phyloP scores from a whole-genome alignment of 768 basidiomycete genomes.

The Melanogaster broomeanus region DNA sequence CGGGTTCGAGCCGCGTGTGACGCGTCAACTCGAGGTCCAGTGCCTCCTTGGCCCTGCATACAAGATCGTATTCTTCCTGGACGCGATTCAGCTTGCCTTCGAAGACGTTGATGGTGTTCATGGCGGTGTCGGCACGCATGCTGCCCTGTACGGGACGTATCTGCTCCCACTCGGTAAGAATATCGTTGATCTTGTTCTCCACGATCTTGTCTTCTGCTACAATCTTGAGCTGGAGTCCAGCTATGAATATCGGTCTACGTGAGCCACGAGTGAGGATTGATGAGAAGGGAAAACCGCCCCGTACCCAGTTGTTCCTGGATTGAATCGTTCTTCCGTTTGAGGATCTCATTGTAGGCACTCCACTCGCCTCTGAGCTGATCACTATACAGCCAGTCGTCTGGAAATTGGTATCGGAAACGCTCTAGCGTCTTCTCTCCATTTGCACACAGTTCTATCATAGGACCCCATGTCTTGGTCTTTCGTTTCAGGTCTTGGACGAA shows the following conservation, averaged over 20 bases:
- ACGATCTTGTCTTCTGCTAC: conserved; percentile 99
- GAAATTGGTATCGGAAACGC: conserved; percentile 95
- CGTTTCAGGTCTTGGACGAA: conserved; percentile 99
- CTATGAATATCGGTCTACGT: conserved; percentile 39
- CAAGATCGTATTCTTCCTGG: conserved; percentile 93
- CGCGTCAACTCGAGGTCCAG: conserved; percentile 89
- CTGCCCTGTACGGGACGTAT: conserved; percentile 96
- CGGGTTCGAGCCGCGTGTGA: conserved; percentile 88
- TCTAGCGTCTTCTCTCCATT: conserved; percentile 97
- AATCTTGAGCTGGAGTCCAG: conserved; percentile 97
- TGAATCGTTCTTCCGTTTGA: conserved; percentile 96
- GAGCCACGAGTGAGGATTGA: conserved; percentile 3
- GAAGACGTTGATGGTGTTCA: conserved; percentile 95
- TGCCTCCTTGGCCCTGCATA: conserved; percentile 95
- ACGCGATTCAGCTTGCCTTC: conserved; percentile 88
- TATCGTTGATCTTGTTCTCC: conserved; percentile 92
- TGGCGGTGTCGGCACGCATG: conserved; percentile 93
- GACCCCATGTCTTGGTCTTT: conserved; percentile 95
- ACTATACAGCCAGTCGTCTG: conserved; percentile 96
- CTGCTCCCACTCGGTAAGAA: conserved; percentile 91
- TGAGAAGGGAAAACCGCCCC: conserved; percentile 22
- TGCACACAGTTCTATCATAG: conserved; percentile 93
- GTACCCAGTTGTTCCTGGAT: conserved; percentile 97
- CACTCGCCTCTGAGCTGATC: conserved; percentile 98
- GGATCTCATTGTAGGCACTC: conserved; percentile 97